These are phyloP conservation scores for Marasmius sp. DNA, from an alignment of 1,284 basidiomycete genomes.

Conservation along the genomic window DNA sequence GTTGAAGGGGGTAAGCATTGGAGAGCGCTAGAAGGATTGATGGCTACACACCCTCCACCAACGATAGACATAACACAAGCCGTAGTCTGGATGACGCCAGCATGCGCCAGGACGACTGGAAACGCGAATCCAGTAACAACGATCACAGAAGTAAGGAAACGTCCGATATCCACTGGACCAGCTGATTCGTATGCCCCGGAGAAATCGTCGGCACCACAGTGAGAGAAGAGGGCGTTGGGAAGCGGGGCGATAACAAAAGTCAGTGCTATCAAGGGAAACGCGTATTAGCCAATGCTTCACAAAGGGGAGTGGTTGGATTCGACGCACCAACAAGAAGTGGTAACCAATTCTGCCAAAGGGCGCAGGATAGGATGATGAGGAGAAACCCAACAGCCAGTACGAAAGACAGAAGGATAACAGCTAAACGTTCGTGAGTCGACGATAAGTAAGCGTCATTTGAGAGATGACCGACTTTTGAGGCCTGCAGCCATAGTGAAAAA, in stretches of 20 bases:
- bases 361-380: constrained; percentile 96
- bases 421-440: constrained; percentile 38
- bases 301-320: neutral
- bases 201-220: constrained; percentile 87
- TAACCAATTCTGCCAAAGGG: constrained; percentile 96
- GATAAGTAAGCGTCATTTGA: neutral
- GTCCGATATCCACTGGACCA: constrained; percentile 77
- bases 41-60: constrained; percentile 77
- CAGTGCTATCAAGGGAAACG: constrained; percentile 58
- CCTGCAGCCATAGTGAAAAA: constrained; percentile 44
- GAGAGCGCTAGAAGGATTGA: neutral
- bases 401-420: constrained; percentile 93
- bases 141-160: constrained; percentile 89
- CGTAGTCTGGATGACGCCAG: constrained; percentile 80
- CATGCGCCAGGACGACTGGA: constrained; percentile 90
- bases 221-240: constrained; percentile 89
- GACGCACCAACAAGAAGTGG: constrained; percentile 94
- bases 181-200: constrained; percentile 59
- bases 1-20: constrained; percentile 12
- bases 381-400: constrained; percentile 96
- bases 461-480: constrained; percentile 37
- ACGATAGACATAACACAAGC: constrained; percentile 94
- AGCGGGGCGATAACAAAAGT: constrained; percentile 95
- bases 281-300: neutral
- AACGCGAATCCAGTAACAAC: constrained; percentile 94